Evolutionary conservation across 768 basidiomycete genomes (phyloP), one percentile per base, ranked within the genome.

Genomic region (Daedaleopsis sinensis): DNA sequence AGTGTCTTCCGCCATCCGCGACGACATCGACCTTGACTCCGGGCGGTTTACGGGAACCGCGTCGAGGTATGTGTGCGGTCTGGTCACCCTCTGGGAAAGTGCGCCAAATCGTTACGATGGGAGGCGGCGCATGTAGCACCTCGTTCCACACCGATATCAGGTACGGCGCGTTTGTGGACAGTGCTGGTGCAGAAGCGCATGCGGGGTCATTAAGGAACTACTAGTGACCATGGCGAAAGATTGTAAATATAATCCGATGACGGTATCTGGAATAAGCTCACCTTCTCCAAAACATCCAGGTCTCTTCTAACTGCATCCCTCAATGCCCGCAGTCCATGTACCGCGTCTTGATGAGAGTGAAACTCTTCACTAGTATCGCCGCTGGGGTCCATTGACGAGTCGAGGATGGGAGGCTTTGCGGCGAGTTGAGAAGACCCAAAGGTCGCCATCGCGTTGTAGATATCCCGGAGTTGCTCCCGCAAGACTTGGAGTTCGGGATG

Each of bases 121-220:
- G 88, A 15, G 74, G 76, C 1, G 80, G 80, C 2, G 90, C 87
- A 62, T 80, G 79, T 11, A 87, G 62, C 1, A 93, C 78, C 69
- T 94, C 91, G 56, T 89, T 81, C 91, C 92, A 95, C 0, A 95
- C 90, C 0, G 91, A 87, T 13, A 89, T 77, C 32, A 93, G 78
- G 67, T 93, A 91, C 11, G 89, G 89, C 0, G 91, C 88, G 72
- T 94, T 95, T 10, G 88, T 91, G 0, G 88, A 88, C 21, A 84
- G 76, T 5, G 84, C 70, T 0, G 85, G 82, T 1, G 81, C 72
- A n/a, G 77, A 70, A 16, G 68, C 76, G 43, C 76, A 80, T 27
- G 76, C 61, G 8, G 83, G 79, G 64, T 81, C 74, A 57, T 79
- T 76, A 55, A 89, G 80, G 69, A 87, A 86, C 88, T 90, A 89